Evolutionary conservation across 352 stramenopile species (phyloP).

Genomic region (Pythium monospermum): DNA sequence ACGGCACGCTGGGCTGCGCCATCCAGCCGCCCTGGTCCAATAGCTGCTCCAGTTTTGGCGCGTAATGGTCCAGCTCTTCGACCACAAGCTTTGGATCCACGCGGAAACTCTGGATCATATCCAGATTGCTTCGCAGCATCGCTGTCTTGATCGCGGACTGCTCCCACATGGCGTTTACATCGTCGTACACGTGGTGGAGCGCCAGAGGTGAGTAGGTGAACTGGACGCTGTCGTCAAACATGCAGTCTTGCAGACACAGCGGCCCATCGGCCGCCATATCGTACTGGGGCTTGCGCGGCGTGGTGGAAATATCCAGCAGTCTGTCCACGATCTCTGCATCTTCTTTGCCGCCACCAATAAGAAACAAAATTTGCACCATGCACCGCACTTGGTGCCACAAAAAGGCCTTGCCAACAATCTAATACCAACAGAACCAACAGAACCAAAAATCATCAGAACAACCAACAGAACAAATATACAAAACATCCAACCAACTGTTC

Average conservation of each 20-base stretch:
- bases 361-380: conserved; percentile 96
- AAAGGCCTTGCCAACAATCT: conserved; percentile 92
- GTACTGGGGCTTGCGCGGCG: conserved; percentile 90
- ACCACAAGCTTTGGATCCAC: conserved; percentile 42
- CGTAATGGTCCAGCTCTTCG: conserved; percentile 67
- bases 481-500: too few relatives aligned
- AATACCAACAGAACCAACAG: too few relatives aligned
- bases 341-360: conserved; percentile 92
- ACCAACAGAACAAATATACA: too few relatives aligned
- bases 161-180: conserved; percentile 87
- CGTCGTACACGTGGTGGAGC: conserved; percentile 67
- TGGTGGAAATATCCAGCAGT: conserved; percentile 91
- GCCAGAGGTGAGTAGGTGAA: conserved; percentile 80
- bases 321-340: conserved; percentile 80
- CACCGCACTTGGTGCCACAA: conserved; percentile 99
- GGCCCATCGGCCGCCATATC: conserved; percentile 92
- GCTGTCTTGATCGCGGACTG: conserved; percentile 59
- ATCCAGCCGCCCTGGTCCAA: conserved; percentile 58
- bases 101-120: conserved; percentile 45
- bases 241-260: conserved; percentile 97
- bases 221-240: conserved; percentile 83
- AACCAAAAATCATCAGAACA: too few relatives aligned
- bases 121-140: conserved; percentile 67
- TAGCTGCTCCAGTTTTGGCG: conserved; percentile 66
- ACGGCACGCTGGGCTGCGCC: conserved; percentile 29